These are phyloP conservation scores for Sordariomycetes sp. DNA, from an alignment of 2,329 filamentous ascomycete species.

Conservation along the genomic window DNA sequence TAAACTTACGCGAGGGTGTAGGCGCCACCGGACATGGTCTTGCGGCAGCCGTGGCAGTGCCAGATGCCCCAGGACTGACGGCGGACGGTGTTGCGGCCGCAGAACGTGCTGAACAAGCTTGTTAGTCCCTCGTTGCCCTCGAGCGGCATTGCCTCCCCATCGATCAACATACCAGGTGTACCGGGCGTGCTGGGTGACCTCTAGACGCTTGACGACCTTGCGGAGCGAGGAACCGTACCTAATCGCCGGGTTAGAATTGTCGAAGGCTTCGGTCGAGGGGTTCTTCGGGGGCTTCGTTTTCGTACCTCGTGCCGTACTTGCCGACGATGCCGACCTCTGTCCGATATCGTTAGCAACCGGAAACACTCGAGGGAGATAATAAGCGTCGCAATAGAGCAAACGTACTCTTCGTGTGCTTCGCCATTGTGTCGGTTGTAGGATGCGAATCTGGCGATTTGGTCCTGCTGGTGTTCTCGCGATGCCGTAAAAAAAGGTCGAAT, in stretches of 20 bases:
- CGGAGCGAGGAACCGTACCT: constrained; percentile 98
- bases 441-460: constrained; percentile 2
- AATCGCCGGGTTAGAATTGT: constrained; percentile 15
- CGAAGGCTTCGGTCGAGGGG: neutral
- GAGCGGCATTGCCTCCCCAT: neutral
- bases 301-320: constrained; percentile 6
- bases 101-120: constrained; percentile 59
- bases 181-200: constrained; percentile 95
- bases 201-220: constrained; percentile 98
- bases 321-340: constrained; percentile 5
- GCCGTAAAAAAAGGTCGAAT: neutral
- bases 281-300: neutral
- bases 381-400: neutral
- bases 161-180: constrained; percentile 50
- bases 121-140: neutral
- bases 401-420: constrained; percentile 6
- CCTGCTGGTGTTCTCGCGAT: constrained; percentile 1
- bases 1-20: constrained; percentile 87
- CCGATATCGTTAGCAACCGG: neutral
- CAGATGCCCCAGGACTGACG: constrained; percentile 89
- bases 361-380: neutral
- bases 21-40: constrained; percentile 65
- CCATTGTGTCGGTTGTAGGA: constrained; percentile 5
- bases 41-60: constrained; percentile 91
- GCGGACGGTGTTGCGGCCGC: constrained; percentile 91